phyloP scores from a whole-genome alignment of 768 basidiomycete species.

The Russula virescens region DNA sequence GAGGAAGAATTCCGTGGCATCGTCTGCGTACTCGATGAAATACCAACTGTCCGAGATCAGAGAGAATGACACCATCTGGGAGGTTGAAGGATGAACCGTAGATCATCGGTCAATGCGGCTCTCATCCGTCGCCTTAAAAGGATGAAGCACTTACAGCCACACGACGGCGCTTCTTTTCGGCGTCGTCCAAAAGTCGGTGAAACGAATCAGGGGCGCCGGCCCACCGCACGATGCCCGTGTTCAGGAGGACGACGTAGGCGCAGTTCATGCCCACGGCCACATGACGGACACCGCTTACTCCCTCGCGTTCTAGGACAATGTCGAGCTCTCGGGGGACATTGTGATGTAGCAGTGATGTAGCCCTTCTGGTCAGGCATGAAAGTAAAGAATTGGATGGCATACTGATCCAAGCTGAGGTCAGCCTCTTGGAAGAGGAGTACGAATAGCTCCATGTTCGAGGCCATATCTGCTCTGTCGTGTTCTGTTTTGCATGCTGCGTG shows the following conservation, averaged over 20 bases:
- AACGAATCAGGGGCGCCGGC: background rate
- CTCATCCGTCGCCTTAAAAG: background rate
- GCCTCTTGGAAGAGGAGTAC: background rate
- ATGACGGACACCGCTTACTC: conserved; percentile 11
- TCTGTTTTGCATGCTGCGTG: conserved; percentile 10
- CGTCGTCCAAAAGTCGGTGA: conserved; percentile 3
- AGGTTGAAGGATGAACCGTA: no score
- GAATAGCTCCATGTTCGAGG: conserved; percentile 14
- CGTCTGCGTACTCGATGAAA: conserved; percentile 17
- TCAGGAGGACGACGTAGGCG: conserved; percentile 11
- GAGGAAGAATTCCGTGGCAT: background rate
- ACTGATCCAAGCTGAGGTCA: background rate
- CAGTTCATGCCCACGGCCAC: conserved; percentile 10
- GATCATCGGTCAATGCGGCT: background rate
- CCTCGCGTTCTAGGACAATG: conserved; percentile 1
- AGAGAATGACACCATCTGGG: conserved; percentile 8
- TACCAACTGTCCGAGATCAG: conserved; percentile 1
- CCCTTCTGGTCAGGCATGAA: conserved; percentile 13
- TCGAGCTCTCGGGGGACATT: conserved; percentile 7
- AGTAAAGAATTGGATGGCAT: conserved; percentile 12
- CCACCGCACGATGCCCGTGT: conserved; percentile 14
- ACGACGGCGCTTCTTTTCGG: background rate
- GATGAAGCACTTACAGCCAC: background rate
- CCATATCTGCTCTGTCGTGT: background rate
- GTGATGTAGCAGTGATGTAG: conserved; percentile 12